Base-by-base conservation (phyloP, 2,329 filamentous ascomycete species). In the Falciphora oryzae region DNA sequence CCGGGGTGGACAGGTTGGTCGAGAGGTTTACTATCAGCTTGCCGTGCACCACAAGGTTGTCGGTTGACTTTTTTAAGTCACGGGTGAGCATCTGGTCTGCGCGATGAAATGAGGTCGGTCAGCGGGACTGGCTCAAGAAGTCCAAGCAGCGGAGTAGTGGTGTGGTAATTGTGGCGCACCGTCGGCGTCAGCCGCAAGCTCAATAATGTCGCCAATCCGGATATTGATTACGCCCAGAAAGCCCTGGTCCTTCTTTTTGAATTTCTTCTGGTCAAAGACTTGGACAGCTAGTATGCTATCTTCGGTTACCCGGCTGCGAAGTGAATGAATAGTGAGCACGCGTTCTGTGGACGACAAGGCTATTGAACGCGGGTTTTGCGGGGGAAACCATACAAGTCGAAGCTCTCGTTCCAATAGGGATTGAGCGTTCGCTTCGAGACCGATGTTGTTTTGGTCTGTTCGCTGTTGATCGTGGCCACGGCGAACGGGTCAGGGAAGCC, bases 201-300 rank as follows among this genome's bases (percentile, higher is more conserved):
- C 94, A 71, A 99, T 92, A 56, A 95, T 90, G 82, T 96, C 93
- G 71, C 95, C 95, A 70, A 99, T 90, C 66, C 93, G 89, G 71
- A 99, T 90, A 76, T 99, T 99, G 74, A 99, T 97, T 64, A 99
- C 95, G 65, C 95, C 95, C 8, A 99, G 83, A 75, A 99, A 99
- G 11, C 95, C 95, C 76, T 99, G 95, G 72, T 99, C 95, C 92
- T 98, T 99, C 87, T 99, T 99, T 84, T 99, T 99, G 81, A 99
- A 99, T 81, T 99, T 99, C 83, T 97, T 97, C 79, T 99, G 95
- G 78, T 99, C 95, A 75, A 99, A 99, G 64, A 99, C 97, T 75
- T 99, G 95, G 60, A 99, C 93, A 10, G 95, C 95, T 61, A 99
- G 84, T 73, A 99, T 97, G 76, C 93, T 96, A 73, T 97, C 94